These are phyloP conservation scores for Xylaria sp. DNA, from an alignment of 2,329 filamentous ascomycete genomes.

Conservation along the genomic window DNA sequence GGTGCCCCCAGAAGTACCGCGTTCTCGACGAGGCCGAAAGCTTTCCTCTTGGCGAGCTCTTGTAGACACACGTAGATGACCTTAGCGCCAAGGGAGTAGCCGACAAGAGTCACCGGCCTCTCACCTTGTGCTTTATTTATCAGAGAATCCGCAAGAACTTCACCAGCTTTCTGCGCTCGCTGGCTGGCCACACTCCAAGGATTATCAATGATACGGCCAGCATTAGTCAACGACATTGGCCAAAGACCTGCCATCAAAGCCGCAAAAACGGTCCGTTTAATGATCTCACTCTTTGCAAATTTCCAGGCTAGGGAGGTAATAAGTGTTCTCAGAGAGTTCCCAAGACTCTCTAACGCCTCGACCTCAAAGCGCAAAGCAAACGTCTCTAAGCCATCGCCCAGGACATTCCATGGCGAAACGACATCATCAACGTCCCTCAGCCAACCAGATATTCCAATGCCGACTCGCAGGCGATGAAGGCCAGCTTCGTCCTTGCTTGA, in stretches of 20 bases:
- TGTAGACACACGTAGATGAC: conserved; percentile 86
- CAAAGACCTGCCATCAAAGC: conserved; percentile 69
- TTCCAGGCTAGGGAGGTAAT: conserved; percentile 86
- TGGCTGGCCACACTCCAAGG: conserved; percentile 82
- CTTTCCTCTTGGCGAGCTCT: conserved; percentile 77
- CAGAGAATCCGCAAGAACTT: conserved; percentile 80
- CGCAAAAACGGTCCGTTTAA: conserved; percentile 61
- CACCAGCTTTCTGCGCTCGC: conserved; percentile 77
- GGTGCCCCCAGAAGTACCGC: conserved; percentile 87
- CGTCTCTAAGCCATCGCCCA: conserved; percentile 75
- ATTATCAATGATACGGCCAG: conserved; percentile 81
- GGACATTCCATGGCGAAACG: conserved; percentile 78
- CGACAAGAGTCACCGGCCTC: conserved; percentile 80
- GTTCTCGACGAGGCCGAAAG: conserved; percentile 85
- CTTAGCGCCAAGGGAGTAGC: conserved; percentile 83
- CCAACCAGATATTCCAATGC: conserved; percentile 87
- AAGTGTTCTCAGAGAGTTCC: conserved; percentile 79
- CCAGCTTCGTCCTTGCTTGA: conserved; percentile 57
- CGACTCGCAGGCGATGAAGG: conserved; percentile 77
- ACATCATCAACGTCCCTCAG: conserved; percentile 77
- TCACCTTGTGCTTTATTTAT: conserved; percentile 87
- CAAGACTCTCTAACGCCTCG: conserved; percentile 79
- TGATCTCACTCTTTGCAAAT: conserved; percentile 68
- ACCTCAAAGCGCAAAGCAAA: conserved; percentile 89
- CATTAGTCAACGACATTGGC: conserved; percentile 71